phyloP scores from a whole-genome alignment of 495 filamentous ascomycete species.

The Podospora australis region DNA sequence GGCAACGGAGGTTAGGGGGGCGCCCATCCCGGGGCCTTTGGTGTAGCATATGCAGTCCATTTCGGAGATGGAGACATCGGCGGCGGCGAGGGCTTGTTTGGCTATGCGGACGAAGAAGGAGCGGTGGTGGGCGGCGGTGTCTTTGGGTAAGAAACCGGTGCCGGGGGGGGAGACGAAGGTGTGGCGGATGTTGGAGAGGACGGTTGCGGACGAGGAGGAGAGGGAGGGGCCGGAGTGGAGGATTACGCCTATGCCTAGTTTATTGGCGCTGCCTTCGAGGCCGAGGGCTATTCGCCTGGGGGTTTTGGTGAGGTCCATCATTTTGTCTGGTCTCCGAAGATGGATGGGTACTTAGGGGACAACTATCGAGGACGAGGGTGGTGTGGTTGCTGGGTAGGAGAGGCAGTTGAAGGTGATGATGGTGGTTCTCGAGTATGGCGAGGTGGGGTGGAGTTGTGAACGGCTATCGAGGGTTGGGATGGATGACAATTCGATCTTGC shows the following conservation, averaged over 20 bases:
- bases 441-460: background rate
- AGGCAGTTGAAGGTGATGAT: background rate
- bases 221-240: constrained; percentile 55
- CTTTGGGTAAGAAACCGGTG: constrained; percentile 91
- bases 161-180: constrained; percentile 89
- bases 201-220: constrained; percentile 51
- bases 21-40: constrained; percentile 93
- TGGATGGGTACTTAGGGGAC: too few relatives aligned
- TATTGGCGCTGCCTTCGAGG: constrained; percentile 96
- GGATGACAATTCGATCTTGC: too few relatives aligned
- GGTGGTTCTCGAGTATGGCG: too few relatives aligned
- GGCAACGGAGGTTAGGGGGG: constrained; percentile 82
- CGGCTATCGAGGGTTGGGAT: background rate
- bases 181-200: constrained; percentile 92
- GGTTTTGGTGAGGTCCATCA: constrained; percentile 13
- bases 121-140: constrained; percentile 89
- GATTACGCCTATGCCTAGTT: constrained; percentile 91
- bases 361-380: background rate
- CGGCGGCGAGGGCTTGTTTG: constrained; percentile 65
- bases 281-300: constrained; percentile 66
- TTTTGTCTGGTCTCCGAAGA: background rate
- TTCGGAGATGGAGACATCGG: constrained; percentile 53
- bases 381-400: background rate
- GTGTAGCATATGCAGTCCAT: constrained; percentile 94
- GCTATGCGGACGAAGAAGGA: constrained; percentile 74